Evolutionary conservation across 352 stramenopile genomes (phyloP), one percentile per base, ranked within the genome.

Genomic region (Pythium utonaiense): DNA sequence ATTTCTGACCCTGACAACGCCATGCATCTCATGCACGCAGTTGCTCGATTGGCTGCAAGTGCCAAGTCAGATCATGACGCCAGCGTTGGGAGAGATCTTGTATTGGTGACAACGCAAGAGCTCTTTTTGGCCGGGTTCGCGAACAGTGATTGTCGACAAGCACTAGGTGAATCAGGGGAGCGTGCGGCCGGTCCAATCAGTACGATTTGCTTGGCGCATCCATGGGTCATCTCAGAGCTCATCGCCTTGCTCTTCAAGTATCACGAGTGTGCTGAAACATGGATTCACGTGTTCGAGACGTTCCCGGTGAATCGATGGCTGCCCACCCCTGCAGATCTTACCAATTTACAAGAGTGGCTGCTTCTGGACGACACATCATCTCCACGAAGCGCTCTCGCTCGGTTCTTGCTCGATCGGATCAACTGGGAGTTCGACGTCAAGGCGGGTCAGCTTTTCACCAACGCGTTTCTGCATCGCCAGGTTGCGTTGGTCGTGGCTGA

Each of bases 341-440:
- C 70, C 1, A 87, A 80, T 55, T 63, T 95, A 14, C 83, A 95
- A 57, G 79, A 91, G 51, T 95, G 86, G 86, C 47, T 95, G 9
- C 53, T 91, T 27, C 66, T 93, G n/a, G 80, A 93, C 30, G 83
- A 95, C 55, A 81, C 83, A 12, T 61, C 53, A 0, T 69, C 83
- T 22, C 71, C 79, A 27, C 78, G 84, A 16, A 87, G 76, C 60
- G 71, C 67, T 3, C 57, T 95, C 13, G 86, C 83, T 34, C 69
- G 86, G 10, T 93, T 93, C 53, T 64, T 95, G 13, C 53, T 95
- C 8, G 86, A 95, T 38, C 73, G 78, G 21, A 89, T 95, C 47
- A 93, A 93, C 71, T 95, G 86, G 86, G 83, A 92, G 53, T 89
- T 82, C 13, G 79, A 91, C 48, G 57, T 81, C n/a, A 88, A 88